Evolutionary conservation across 148 eudicot species (phyloP).

Genomic region (Hydrangea macrophylla): DNA sequence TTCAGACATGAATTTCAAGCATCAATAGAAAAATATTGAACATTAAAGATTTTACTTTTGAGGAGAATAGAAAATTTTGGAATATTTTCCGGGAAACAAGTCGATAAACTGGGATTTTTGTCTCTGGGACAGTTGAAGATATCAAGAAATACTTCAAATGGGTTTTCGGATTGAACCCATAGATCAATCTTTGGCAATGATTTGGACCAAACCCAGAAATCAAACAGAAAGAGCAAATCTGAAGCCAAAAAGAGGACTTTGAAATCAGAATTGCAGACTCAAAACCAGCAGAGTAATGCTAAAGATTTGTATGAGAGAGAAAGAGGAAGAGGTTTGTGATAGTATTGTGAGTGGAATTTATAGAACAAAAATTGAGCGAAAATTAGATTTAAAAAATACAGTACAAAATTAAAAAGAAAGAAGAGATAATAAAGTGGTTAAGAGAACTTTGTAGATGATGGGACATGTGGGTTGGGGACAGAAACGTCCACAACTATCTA

Average conservation of each 20-base stretch:
- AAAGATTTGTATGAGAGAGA: slow-evolving; percentile 1
- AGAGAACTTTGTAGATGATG: too few relatives aligned
- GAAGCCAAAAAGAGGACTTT: too few relatives aligned
- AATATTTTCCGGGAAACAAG: not conserved
- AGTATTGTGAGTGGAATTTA: too few relatives aligned
- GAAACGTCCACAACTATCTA: slow-evolving; percentile 19
- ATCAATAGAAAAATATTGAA: slow-evolving; percentile 45
- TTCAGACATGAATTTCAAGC: slow-evolving; percentile 89
- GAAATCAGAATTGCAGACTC: too few relatives aligned
- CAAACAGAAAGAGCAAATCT: slow-evolving; percentile 10
- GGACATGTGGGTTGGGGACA: slow-evolving; percentile 16
- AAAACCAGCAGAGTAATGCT: not conserved
- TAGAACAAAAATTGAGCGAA: too few relatives aligned
- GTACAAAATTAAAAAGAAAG: not conserved
- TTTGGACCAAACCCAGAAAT: too few relatives aligned
- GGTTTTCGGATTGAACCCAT: not conserved
- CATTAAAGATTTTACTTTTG: too few relatives aligned
- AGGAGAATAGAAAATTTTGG: too few relatives aligned
- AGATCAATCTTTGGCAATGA: too few relatives aligned
- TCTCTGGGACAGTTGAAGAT: slow-evolving; percentile 3
- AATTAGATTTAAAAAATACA: too few relatives aligned
- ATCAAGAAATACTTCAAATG: not conserved
- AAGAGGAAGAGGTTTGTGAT: slow-evolving; percentile 8
- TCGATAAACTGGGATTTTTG: not conserved
- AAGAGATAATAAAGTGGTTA: not conserved